A percentile compares a stretch with the other conserved stretches of the same genome.
These are phyloP conservation scores for Staphylotrichum longicolle DNA, from an alignment of 495 filamentous ascomycete species.

Conservation along the genomic window DNA sequence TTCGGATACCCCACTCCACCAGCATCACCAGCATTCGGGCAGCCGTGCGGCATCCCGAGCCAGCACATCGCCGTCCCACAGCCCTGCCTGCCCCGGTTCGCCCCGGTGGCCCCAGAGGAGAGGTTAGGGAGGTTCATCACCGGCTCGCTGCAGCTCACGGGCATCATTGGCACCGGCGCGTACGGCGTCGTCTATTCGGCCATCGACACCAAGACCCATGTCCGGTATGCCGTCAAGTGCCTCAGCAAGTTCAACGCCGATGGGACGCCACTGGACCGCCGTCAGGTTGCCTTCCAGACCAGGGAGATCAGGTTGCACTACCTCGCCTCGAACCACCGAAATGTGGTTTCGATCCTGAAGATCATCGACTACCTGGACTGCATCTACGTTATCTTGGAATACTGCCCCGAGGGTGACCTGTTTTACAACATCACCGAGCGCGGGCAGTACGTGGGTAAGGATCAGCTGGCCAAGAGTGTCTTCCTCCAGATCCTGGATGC, in stretches of 20 bases:
- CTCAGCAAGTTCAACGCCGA: conserved; percentile 76
- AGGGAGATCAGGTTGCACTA: conserved; percentile 91
- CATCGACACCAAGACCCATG: conserved; percentile 77
- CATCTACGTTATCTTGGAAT: conserved; percentile 96
- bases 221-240: conserved; percentile 92
- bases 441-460: conserved; percentile 89
- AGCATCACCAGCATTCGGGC: conserved; percentile 50
- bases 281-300: conserved; percentile 87
- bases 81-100: conserved; percentile 41
- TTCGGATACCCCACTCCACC: conserved; percentile 55
- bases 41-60: conserved; percentile 37
- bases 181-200: conserved; percentile 97
- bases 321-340: conserved; percentile 79
- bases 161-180: conserved; percentile 87
- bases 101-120: conserved; percentile 65
- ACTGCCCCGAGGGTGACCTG: conserved; percentile 93
- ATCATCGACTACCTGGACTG: conserved; percentile 92
- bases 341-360: conserved; percentile 90
- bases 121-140: conserved; percentile 82
- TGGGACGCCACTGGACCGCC: conserved; percentile 73
- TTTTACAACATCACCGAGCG: conserved; percentile 97
- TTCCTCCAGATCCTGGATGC: conserved; percentile 98
- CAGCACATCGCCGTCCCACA: conserved; percentile 34
- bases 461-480: conserved; percentile 76
- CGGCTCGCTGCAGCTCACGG: conserved; percentile 75